Percentiles rank a stretch among this genome's conserved stretches.
phyloP scores from a whole-genome alignment of 2,329 filamentous ascomycete species.

The Cladophialophora exuberans region DNA sequence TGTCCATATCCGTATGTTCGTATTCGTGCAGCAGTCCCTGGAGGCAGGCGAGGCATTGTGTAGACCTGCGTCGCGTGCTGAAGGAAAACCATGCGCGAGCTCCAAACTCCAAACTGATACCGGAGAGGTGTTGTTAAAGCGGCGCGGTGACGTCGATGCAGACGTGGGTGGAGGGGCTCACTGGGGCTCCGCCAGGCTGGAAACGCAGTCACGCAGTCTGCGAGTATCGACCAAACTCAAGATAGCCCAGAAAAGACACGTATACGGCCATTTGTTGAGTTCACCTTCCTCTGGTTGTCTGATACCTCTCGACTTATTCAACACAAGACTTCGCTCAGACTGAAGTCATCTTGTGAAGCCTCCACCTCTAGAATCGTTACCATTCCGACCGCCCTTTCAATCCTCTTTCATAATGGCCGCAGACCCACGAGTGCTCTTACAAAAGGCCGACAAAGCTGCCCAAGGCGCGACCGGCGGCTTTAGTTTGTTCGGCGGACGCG shows the following conservation, averaged over 20 bases:
- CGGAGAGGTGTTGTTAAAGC: slow-evolving; percentile 2
- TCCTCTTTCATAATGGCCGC: slow-evolving; percentile 62
- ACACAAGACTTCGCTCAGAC: too few relatives aligned
- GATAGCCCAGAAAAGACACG: not conserved
- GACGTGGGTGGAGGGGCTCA: not conserved
- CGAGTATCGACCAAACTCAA: too few relatives aligned
- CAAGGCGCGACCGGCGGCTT: slow-evolving; percentile 78
- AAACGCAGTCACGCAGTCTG: not conserved
- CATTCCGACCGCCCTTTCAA: not conserved
- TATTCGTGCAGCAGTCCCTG: slow-evolving; percentile 15
- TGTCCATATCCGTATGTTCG: slow-evolving; percentile 15
- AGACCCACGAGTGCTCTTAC: slow-evolving; percentile 76
- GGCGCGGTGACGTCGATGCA: slow-evolving; percentile 6
- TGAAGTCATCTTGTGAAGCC: too few relatives aligned
- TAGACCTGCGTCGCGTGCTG: not conserved
- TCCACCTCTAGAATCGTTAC: too few relatives aligned
- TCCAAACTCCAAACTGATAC: too few relatives aligned
- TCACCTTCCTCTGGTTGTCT: too few relatives aligned
- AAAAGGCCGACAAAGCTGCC: slow-evolving; percentile 86
- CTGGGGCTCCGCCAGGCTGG: not conserved
- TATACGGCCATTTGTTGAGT: not conserved
- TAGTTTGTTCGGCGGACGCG: slow-evolving; percentile 82
- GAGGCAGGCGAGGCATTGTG: slow-evolving; percentile 20
- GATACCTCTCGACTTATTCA: too few relatives aligned
- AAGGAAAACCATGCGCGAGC: not conserved